Conservation (phyloP, 2,329 filamentous ascomycete genomes). For the Eutypa lata region DNA sequence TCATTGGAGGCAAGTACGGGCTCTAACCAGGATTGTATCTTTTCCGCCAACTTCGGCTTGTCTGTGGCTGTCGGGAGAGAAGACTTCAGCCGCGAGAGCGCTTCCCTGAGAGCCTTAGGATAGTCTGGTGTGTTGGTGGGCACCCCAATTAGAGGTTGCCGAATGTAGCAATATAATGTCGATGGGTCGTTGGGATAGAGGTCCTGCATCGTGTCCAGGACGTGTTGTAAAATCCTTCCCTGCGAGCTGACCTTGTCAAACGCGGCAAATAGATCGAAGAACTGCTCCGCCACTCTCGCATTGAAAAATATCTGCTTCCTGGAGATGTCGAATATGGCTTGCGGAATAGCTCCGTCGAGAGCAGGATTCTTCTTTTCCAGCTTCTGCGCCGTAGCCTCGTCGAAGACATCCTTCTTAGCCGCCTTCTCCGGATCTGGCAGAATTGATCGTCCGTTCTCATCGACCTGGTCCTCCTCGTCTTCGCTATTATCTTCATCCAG, state of each 20-base stretch:
- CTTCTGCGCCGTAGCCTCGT: slow-evolving; percentile 42
- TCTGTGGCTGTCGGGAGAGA: slow-evolving; percentile 44
- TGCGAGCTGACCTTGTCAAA: slow-evolving; percentile 68
- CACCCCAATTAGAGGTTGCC: slow-evolving; percentile 66
- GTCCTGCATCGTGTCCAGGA: slow-evolving; percentile 62
- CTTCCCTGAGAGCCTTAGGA: slow-evolving; percentile 64
- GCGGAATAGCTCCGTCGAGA: slow-evolving; percentile 87
- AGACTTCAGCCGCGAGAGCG: slow-evolving; percentile 60
- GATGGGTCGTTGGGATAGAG: slow-evolving; percentile 58
- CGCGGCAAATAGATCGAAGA: slow-evolving; percentile 74
- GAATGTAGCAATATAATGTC: slow-evolving; percentile 69
- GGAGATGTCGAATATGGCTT: slow-evolving; percentile 86
- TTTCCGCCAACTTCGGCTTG: slow-evolving; percentile 42
- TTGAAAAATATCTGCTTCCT: slow-evolving; percentile 73
- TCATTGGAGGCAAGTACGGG: slow-evolving; percentile 44
- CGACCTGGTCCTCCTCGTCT: slow-evolving; percentile 32
- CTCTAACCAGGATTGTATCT: slow-evolving; percentile 53
- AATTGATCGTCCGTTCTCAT: slow-evolving; percentile 36
- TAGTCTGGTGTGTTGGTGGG: slow-evolving; percentile 65
- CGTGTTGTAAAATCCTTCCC: slow-evolving; percentile 66
- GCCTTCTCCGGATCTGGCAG: slow-evolving; percentile 43
- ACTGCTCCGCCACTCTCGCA: slow-evolving; percentile 63
- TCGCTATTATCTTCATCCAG: slow-evolving; percentile 43
- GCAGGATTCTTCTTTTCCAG: slow-evolving; percentile 76
- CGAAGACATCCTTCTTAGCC: slow-evolving; percentile 41